phyloP scores from a whole-genome alignment of 2,329 filamentous ascomycete species.

The Pseudopyricularia javanii region DNA sequence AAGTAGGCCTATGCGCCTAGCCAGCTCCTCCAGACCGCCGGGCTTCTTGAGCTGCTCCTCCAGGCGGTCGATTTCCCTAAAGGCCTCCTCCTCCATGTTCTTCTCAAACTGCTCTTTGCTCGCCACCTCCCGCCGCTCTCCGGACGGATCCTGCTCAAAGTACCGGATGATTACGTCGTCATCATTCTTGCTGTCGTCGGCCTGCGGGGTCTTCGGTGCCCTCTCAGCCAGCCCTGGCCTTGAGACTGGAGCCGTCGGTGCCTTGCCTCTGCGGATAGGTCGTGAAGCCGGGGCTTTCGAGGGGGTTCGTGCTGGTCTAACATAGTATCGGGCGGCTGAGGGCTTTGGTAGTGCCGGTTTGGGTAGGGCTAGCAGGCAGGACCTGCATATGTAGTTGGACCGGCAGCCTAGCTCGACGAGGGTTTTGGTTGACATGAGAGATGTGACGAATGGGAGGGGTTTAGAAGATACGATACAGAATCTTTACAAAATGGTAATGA shows the following conservation, averaged over 20 bases:
- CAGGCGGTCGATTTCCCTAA: slow-evolving; percentile 22
- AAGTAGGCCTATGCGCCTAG: slow-evolving; percentile 11
- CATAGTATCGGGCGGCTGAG: background rate
- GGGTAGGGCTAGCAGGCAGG: slow-evolving; percentile 9
- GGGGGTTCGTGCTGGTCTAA: background rate
- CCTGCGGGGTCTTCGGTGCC: no score
- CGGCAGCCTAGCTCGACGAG: slow-evolving; percentile 7
- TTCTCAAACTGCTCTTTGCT: slow-evolving; percentile 27
- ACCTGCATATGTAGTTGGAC: slow-evolving; percentile 9
- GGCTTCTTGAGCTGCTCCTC: slow-evolving; percentile 21
- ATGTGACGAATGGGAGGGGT: background rate
- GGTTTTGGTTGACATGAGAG: background rate
- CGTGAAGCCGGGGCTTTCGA: background rate
- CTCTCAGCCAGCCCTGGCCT: background rate
- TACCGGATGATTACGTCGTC: slow-evolving; percentile 23
- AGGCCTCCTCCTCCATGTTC: slow-evolving; percentile 23
- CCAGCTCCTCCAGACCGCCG: slow-evolving; percentile 10
- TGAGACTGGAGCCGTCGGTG: background rate
- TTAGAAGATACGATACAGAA: no score
- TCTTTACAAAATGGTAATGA: no score
- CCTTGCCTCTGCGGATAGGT: background rate
- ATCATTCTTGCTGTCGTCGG: slow-evolving; percentile 1
- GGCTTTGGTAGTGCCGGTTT: background rate
- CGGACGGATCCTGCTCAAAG: slow-evolving; percentile 32
- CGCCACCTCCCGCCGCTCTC: slow-evolving; percentile 23